Conservation (phyloP, 2,329 filamentous ascomycete genomes). For the Clonostachys rosea region DNA sequence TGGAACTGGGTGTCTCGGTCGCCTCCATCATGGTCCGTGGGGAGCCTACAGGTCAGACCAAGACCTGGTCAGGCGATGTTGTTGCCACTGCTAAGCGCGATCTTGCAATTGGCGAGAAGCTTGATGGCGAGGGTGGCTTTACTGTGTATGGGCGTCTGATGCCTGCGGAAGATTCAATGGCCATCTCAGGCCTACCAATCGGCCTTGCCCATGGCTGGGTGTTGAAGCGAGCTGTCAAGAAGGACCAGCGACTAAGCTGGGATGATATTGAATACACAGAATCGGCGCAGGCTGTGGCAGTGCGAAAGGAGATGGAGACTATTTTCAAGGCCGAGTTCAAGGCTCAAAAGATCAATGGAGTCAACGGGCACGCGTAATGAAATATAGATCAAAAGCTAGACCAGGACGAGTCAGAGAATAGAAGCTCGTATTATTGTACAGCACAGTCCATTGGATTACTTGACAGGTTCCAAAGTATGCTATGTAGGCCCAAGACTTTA, state of each 20-base stretch:
- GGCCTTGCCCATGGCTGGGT: slow-evolving; percentile 34
- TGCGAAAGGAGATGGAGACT: slow-evolving; percentile 36
- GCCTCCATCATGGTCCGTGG: slow-evolving; percentile 37
- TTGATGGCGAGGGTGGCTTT: slow-evolving; percentile 38
- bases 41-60: slow-evolving; percentile 37
- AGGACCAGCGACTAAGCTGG: slow-evolving; percentile 35
- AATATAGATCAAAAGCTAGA: too few relatives aligned
- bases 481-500: too few relatives aligned
- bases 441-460: too few relatives aligned
- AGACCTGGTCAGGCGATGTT: slow-evolving; percentile 36
- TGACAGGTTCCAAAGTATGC: too few relatives aligned
- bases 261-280: slow-evolving; percentile 35
- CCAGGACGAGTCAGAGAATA: too few relatives aligned
- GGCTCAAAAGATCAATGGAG: slow-evolving; percentile 6
- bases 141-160: slow-evolving; percentile 38
- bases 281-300: slow-evolving; percentile 26
- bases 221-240: slow-evolving; percentile 30
- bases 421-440: too few relatives aligned
- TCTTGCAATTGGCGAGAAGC: slow-evolving; percentile 33
- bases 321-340: slow-evolving; percentile 20
- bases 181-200: slow-evolving; percentile 33
- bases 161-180: slow-evolving; percentile 29
- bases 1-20: slow-evolving; percentile 36
- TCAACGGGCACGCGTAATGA: neutral
- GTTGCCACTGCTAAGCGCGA: slow-evolving; percentile 39